Base-by-base conservation (phyloP, 1,284 basidiomycete genomes). In the Rhizoctonia solani region DNA sequence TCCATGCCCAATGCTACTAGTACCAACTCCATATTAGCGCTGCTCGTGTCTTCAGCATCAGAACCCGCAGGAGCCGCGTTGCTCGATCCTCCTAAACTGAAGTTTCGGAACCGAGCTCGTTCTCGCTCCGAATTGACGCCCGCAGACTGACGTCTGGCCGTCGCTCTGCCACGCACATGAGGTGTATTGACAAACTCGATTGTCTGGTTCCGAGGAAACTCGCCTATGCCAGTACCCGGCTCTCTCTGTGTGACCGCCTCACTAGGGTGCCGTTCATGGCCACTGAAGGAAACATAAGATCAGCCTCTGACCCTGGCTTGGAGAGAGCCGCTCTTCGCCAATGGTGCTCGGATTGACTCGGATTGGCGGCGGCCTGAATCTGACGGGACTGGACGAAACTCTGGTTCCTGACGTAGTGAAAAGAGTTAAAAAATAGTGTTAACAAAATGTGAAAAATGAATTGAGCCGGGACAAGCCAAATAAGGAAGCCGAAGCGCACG, bases 141-240 rank as follows among this genome's bases (percentile, higher is more conserved):
- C 70, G 66, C 70, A 72, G 8, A 71, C 73, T 34, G 71, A 69
- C 53, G 53, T 44, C 52, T 70, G 67, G 59, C 66, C 65, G 23
- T 69, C 16, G 49, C 23, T n/a, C 61, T 41, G 32, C 63, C 61
- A 46, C 70, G 61, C 39, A 25, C 16, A 69, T 69, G 42, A 72
- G 75, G 58, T 72, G 75, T 49, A 67, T 73, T 71, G 14, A 79
- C 78, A 68, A 85, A 85, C 61, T 85, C 85, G 67, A 86, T 83
- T 0, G 85, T 86, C 69, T 81, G 81, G 1, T 82, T 81, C 1
- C 83, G 76, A 3, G 81, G 47, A 84, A 81, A 34, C 77, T 76
- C 58, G 73, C 71, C 37, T 16, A 44, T 42, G 29, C 58, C 56
- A 58, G 9, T 59, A 34, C 25, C 61, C 55, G 11, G 54, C 21